A percentile compares a stretch with the other conserved stretches of the same genome.
Evolutionary conservation across 305 asterid genomes (phyloP).

Genomic region (Plantago lanceolata): DNA sequence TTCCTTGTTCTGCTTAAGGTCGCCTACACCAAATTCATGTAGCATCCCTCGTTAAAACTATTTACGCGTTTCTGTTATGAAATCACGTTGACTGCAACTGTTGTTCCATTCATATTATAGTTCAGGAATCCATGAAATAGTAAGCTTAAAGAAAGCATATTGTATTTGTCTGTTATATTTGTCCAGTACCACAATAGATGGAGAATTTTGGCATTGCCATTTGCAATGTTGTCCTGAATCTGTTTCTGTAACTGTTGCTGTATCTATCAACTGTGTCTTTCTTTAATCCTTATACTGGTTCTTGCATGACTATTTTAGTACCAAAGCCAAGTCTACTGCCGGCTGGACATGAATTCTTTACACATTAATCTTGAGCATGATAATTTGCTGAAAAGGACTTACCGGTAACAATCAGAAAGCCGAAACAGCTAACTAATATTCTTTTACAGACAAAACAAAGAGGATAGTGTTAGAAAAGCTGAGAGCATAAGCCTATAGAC

Average conservation of each 20-base stretch:
- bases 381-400: constrained; percentile 9
- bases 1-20: neutral
- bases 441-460: constrained; percentile 1
- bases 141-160: neutral
- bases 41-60: neutral
- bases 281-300: constrained; percentile 13
- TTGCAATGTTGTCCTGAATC: neutral
- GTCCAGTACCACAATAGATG: constrained; percentile 2
- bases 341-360: constrained; percentile 8
- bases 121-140: constrained; percentile 2
- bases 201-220: neutral
- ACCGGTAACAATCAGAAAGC: neutral
- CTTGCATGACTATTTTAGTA: neutral
- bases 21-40: neutral
- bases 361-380: neutral
- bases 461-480: neutral
- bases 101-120: neutral
- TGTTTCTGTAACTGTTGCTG: neutral
- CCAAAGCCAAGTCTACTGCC: too few relatives aligned
- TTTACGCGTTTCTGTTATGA: neutral
- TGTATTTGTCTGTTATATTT: constrained; percentile 1
- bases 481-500: neutral
- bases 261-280: constrained; percentile 1
- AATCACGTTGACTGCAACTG: neutral
- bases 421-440: neutral